Base-by-base conservation (phyloP, 2,329 filamentous ascomycete species). In the Fusarium goolgardi region DNA sequence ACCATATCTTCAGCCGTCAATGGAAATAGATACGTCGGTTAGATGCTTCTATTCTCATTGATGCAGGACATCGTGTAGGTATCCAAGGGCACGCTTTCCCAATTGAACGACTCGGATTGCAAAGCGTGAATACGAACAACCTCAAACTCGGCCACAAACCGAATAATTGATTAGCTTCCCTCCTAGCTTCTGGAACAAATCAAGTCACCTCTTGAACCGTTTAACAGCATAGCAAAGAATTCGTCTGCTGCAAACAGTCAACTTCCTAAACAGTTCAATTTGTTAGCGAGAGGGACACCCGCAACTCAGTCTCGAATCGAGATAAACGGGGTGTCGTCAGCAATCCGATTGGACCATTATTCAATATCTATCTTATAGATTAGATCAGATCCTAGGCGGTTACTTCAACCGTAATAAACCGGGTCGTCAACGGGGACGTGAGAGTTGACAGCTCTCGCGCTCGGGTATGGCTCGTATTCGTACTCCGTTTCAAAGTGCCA, bases 401-500 rank as follows among this genome's bases (percentile, higher is more conserved):
- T 55, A 25, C n/a, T 43, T 20, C n/a, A 4, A 13, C 40, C 16
- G 41, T 46, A 31, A 21, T 53, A 43, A 29, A 40, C n/a, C 21
- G 18, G 34, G 35, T 25, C 27, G 6, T 31, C 20, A 18, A 55
- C n/a, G 25, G 20, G 21, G 37, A 43, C 6, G 5, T 39, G 8
- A 16, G 5, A 59, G 27, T 40, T 31, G 16, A 35, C 16, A 43
- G 25, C 18, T 20, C 18, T 69, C 66, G 66, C 62, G 63, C 69
- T 69, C 66, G 66, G 61, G 11, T 69, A 5, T 8, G 8, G 5
- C 21, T 59, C 65, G 66, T 69, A 69, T 69, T 69, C 66, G 66
- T 43, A 67, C 18, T 34, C 21, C 43, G 13, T 20, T 23, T 46
- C 3, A 37, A 20, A 5, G 1, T n/a, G 8, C 21, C 5, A 25